Conservation (phyloP, 768 basidiomycete species). For the Tricholoma terreum region DNA sequence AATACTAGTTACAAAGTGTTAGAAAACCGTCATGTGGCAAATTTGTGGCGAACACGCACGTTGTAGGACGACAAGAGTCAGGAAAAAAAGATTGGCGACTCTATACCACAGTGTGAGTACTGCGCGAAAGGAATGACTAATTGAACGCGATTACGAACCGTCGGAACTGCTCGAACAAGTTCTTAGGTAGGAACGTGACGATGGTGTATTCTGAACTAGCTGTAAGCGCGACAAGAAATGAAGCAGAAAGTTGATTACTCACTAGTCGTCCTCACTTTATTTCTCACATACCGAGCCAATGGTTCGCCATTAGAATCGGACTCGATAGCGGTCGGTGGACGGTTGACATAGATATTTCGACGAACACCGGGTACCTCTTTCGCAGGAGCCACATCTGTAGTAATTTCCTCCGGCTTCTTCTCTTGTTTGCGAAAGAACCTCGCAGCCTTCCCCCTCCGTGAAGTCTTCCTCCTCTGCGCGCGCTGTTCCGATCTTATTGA, state of each 20-base stretch:
- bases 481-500: constrained; percentile 77
- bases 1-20: constrained; percentile 53
- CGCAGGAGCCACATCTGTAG: constrained; percentile 26
- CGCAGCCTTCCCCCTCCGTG: constrained; percentile 41
- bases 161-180: constrained; percentile 92
- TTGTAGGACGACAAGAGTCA: constrained; percentile 78
- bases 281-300: constrained; percentile 73
- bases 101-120: constrained; percentile 30
- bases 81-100: constrained; percentile 91
- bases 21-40: neutral
- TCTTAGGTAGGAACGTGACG: constrained; percentile 89
- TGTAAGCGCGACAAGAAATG: neutral
- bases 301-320: constrained; percentile 75
- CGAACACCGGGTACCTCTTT: constrained; percentile 49
- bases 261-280: constrained; percentile 95
- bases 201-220: constrained; percentile 74
- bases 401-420: constrained; percentile 42
- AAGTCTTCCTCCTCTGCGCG: constrained; percentile 53
- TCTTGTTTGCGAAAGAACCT: constrained; percentile 56
- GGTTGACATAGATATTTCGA: constrained; percentile 81
- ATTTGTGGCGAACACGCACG: constrained; percentile 36
- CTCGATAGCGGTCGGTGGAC: constrained; percentile 61
- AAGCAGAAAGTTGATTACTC: constrained; percentile 29
- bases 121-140: neutral
- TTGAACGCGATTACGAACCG: constrained; percentile 45